A percentile compares a stretch with the other conserved stretches of the same genome.
phyloP scores from a whole-genome alignment of 495 filamentous ascomycete species.

The Xylaria acuta region DNA sequence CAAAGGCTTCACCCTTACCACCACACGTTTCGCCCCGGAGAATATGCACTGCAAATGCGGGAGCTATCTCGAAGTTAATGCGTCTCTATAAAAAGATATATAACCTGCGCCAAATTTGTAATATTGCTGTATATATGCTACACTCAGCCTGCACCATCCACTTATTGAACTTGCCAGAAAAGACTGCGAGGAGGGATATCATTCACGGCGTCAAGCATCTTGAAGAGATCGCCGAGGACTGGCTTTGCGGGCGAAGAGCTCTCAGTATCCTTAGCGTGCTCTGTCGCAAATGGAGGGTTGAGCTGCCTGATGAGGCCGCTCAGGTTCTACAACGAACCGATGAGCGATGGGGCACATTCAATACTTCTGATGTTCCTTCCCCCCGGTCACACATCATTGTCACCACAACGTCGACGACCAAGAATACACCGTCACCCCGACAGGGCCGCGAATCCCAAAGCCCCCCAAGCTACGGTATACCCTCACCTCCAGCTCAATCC shows the following conservation, averaged over 20 bases:
- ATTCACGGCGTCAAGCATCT: slow-evolving; percentile 89
- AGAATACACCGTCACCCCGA: slow-evolving; percentile 24
- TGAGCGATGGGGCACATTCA: slow-evolving; percentile 60
- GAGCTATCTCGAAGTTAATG: slow-evolving; percentile 87
- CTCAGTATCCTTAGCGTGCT: slow-evolving; percentile 84
- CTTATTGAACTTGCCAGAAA: slow-evolving; percentile 89
- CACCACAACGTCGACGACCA: slow-evolving; percentile 35
- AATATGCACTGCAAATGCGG: slow-evolving; percentile 87
- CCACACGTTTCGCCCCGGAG: slow-evolving; percentile 88
- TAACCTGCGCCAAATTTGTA: slow-evolving; percentile 90
- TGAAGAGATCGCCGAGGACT: slow-evolving; percentile 94
- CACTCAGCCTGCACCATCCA: slow-evolving; percentile 95
- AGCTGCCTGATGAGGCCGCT: slow-evolving; percentile 82
- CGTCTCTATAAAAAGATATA: slow-evolving; percentile 92
- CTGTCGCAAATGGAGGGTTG: slow-evolving; percentile 86
- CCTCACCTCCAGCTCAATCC: slow-evolving; percentile 34
- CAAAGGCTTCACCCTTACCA: slow-evolving; percentile 79
- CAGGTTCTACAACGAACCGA: slow-evolving; percentile 71
- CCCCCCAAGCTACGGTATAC: neutral
- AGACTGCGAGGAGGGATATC: slow-evolving; percentile 85
- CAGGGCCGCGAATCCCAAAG: slow-evolving; percentile 15
- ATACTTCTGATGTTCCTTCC: slow-evolving; percentile 62
- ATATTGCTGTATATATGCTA: slow-evolving; percentile 92
- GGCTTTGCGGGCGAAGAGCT: slow-evolving; percentile 88
- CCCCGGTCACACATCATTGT: slow-evolving; percentile 44